Conservation (phyloP, 2,329 filamentous ascomycete species). For the Pyricularia sp. region DNA sequence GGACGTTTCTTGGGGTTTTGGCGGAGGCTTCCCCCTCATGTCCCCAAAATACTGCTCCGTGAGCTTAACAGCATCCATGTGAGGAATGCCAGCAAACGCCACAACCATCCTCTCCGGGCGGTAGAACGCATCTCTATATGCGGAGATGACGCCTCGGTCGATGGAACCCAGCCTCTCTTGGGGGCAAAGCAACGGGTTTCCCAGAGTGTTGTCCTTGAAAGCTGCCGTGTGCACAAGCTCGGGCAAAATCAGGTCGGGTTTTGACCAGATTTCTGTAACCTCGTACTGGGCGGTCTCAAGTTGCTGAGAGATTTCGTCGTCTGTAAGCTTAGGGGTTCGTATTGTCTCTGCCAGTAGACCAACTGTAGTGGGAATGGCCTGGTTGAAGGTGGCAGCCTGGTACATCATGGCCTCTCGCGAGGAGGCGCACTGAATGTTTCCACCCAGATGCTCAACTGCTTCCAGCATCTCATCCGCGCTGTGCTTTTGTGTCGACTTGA, state of each 20-base stretch:
- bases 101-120: slow-evolving; percentile 86
- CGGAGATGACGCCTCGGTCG: slow-evolving; percentile 60
- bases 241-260: slow-evolving; percentile 89
- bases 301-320: slow-evolving; percentile 79
- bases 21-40: slow-evolving; percentile 54
- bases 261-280: slow-evolving; percentile 94
- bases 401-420: slow-evolving; percentile 97
- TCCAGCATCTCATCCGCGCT: slow-evolving; percentile 81
- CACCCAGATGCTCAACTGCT: slow-evolving; percentile 76
- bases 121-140: slow-evolving; percentile 79
- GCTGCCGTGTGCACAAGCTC: slow-evolving; percentile 93
- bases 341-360: slow-evolving; percentile 89
- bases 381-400: slow-evolving; percentile 96
- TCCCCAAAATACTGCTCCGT: slow-evolving; percentile 85
- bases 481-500: slow-evolving; percentile 72
- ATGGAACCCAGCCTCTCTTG: slow-evolving; percentile 72
- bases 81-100: slow-evolving; percentile 86
- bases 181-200: slow-evolving; percentile 87
- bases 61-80: slow-evolving; percentile 68
- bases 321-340: slow-evolving; percentile 72
- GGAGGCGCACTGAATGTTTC: slow-evolving; percentile 94
- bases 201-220: slow-evolving; percentile 91
- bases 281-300: slow-evolving; percentile 90
- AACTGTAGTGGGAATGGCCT: slow-evolving; percentile 72
- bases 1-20: neutral